phyloP scores from a whole-genome alignment of 768 basidiomycete genomes.

The Leccinum broughii region DNA sequence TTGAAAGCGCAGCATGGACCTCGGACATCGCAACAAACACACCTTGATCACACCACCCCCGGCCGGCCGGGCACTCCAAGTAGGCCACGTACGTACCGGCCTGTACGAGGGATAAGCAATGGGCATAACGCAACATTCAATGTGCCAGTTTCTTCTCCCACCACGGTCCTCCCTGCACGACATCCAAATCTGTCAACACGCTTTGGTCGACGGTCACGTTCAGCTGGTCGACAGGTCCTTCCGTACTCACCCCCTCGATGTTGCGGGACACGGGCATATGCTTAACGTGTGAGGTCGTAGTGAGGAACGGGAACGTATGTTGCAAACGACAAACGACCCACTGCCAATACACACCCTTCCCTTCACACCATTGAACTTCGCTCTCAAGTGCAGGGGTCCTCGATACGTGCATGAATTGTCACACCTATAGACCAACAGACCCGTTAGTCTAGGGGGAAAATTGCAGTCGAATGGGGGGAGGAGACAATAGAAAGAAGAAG shows the following conservation, averaged over 20 bases:
- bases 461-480: background rate
- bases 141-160: background rate
- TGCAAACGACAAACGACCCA: background rate
- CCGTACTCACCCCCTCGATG: background rate
- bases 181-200: background rate
- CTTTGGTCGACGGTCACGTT: background rate
- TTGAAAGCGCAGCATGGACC: background rate
- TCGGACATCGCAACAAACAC: background rate
- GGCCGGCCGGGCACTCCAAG: background rate
- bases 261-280: background rate
- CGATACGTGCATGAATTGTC: background rate
- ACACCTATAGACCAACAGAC: slow-evolving; percentile 13
- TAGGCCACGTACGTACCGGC: no score
- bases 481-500: background rate
- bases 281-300: slow-evolving; percentile 20
- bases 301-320: background rate
- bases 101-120: background rate
- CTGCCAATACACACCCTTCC: slow-evolving; percentile 5
- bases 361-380: background rate
- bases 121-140: background rate
- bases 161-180: background rate
- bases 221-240: background rate
- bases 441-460: slow-evolving; percentile 12
- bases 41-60: background rate
- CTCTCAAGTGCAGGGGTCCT: background rate